These are phyloP conservation scores for barley (Hordeum vulgare) DNA, from an alignment of 176 grass and related monocot species.

Conservation along the genomic window MorexV3_pseudomolecules_assembly NC_058523.1:260284479-260284978, in stretches of 20 bases:
- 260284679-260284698: background rate
- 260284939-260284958: background rate
- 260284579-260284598: background rate
- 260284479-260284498: background rate
- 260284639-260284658: background rate
- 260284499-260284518: background rate
- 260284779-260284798: constrained; percentile 75
- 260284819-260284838: background rate
- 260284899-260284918: background rate
- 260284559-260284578: background rate
- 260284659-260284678: background rate
- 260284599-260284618: background rate
- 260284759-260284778: constrained; percentile 95
- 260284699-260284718: background rate
- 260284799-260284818: background rate
- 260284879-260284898: background rate
- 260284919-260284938: background rate
- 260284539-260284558: background rate
- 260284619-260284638: background rate
- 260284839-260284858: background rate
- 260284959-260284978: background rate
- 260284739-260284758: constrained; percentile 91
- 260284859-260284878: background rate
- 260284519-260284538: background rate
- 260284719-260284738: constrained; percentile 7